Evolutionary conservation across 441 rosid genomes (phyloP).

Genomic region (Iberis amara): DNA sequence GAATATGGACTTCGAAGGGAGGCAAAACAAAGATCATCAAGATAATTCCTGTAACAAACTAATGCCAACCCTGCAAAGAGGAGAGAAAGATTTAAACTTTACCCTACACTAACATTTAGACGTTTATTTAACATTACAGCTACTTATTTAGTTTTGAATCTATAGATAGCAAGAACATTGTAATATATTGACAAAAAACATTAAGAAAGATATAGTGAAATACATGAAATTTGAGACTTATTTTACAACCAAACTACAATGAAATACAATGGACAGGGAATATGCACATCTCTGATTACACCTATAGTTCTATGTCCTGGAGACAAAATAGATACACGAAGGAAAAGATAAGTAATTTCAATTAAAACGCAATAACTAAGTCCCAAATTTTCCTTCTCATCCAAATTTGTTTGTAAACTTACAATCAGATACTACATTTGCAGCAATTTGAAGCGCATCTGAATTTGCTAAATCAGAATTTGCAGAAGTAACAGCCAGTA

Average conservation of each 20-base stretch:
- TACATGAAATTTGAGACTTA: slow-evolving; percentile 3
- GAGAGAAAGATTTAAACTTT: too few relatives aligned
- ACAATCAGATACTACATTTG: slow-evolving; percentile 65
- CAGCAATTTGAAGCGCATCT: slow-evolving; percentile 72
- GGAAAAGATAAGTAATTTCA: slow-evolving; percentile 4
- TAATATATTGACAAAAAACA: not conserved
- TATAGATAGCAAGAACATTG: too few relatives aligned
- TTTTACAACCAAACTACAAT: slow-evolving; percentile 2
- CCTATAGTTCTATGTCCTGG: slow-evolving; percentile 64
- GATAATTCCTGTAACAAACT: too few relatives aligned
- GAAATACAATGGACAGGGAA: not conserved
- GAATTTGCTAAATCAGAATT: slow-evolving; percentile 81
- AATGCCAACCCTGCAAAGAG: too few relatives aligned
- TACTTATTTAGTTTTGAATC: too few relatives aligned
- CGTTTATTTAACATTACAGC: too few relatives aligned
- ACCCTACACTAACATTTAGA: too few relatives aligned
- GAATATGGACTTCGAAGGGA: too few relatives aligned
- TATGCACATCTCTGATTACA: slow-evolving; percentile 56
- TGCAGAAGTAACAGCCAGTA: slow-evolving; percentile 70
- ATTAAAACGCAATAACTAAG: not conserved
- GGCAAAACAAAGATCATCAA: too few relatives aligned
- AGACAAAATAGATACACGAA: slow-evolving; percentile 9
- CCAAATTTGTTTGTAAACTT: not conserved
- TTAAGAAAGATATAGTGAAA: slow-evolving; percentile 3
- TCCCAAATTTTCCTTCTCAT: not conserved